These are phyloP conservation scores for Dendrobium catenatum DNA, from an alignment of 106 monocot genomes.

Conservation along the genomic window DNA sequence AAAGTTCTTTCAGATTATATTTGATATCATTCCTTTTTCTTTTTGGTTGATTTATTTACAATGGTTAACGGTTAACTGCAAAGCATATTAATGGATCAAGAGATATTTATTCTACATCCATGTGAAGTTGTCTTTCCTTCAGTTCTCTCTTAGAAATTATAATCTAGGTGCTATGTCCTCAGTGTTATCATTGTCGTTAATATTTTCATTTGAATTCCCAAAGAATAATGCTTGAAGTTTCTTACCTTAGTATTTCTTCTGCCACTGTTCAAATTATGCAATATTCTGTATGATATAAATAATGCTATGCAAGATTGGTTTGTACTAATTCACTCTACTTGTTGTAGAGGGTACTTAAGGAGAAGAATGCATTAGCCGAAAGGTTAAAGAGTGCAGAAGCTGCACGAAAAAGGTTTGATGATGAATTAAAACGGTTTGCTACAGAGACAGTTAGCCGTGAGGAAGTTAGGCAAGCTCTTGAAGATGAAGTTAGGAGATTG, in stretches of 20 bases:
- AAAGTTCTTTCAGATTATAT: neutral
- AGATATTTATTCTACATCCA: neutral
- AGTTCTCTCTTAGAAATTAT: neutral
- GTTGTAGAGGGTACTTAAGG: conserved; percentile 70
- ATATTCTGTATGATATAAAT: neutral
- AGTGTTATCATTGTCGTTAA: neutral
- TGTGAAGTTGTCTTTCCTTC: neutral
- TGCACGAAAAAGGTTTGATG: conserved; percentile 75
- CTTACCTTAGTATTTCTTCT: neutral
- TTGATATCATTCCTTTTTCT: neutral
- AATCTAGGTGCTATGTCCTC: neutral
- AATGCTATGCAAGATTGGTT: neutral
- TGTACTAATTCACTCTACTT: neutral
- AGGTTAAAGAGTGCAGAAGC: conserved; percentile 75
- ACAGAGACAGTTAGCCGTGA: conserved; percentile 66
- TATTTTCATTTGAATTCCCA: neutral
- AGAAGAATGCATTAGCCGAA: conserved; percentile 84
- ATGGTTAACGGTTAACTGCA: neutral
- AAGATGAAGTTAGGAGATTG: conserved; percentile 68
- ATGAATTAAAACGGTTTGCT: conserved; percentile 80
- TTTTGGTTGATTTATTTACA: neutral
- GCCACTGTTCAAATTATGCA: neutral
- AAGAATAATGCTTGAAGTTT: neutral
- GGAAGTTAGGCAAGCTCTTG: conserved; percentile 69
- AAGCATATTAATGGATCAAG: neutral